Evolutionary conservation across 768 basidiomycete species (phyloP).

Genomic region (Boletus rubroflammeus): DNA sequence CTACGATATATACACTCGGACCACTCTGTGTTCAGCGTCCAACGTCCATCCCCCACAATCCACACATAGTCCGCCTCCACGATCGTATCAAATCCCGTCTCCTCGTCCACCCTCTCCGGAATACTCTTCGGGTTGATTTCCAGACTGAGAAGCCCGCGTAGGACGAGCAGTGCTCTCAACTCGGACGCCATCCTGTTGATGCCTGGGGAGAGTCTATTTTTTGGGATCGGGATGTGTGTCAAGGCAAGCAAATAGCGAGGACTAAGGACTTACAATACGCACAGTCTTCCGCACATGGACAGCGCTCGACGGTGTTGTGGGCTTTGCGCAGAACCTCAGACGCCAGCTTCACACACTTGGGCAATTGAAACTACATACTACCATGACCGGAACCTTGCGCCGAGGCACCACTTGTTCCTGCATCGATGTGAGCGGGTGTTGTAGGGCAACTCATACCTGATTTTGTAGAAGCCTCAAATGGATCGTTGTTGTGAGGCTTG

Average conservation of each 20-base stretch:
- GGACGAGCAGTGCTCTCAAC: conserved; percentile 63
- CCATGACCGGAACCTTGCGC: conserved; percentile 47
- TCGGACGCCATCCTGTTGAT: conserved; percentile 66
- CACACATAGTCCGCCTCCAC: conserved; percentile 42
- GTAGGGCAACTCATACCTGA: conserved; percentile 21
- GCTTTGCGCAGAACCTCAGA: conserved; percentile 59
- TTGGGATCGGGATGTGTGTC: background rate
- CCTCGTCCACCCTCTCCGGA: conserved; percentile 30
- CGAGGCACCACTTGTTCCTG: conserved; percentile 44
- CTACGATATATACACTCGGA: background rate
- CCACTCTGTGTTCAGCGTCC: conserved; percentile 35
- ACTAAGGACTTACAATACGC: conserved; percentile 53
- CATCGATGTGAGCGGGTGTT: no score
- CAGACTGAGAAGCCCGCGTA: conserved; percentile 57
- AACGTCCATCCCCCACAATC: conserved; percentile 24
- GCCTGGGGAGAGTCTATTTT: conserved; percentile 39
- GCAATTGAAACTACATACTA: background rate
- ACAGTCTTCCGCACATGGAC: conserved; percentile 70
- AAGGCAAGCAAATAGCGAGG: background rate
- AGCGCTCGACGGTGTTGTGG: conserved; percentile 51
- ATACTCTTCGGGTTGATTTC: conserved; percentile 38
- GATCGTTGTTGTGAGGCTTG: background rate
- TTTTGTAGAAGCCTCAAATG: conserved; percentile 78
- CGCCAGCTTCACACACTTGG: background rate
- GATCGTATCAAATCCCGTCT: conserved; percentile 45